Percentiles rank a stretch among this genome's conserved stretches.
These are phyloP conservation scores for Oxytropis ochrocephala DNA, from an alignment of 306 rosid species.

Conservation along the genomic window DNA sequence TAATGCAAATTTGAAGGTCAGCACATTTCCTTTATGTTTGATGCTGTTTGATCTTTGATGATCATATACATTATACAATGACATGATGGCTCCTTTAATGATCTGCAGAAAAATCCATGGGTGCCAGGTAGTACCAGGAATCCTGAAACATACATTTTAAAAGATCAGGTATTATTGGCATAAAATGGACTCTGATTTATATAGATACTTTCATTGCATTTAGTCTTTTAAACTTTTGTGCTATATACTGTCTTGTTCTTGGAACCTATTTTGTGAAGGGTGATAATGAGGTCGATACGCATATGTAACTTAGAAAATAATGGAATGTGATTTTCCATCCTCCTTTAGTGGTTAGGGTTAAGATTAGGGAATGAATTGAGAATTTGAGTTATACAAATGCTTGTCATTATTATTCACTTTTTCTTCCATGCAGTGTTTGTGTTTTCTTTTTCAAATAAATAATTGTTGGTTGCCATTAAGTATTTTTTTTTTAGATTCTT, in stretches of 20 bases:
- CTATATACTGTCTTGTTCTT: neutral
- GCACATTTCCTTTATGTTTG: conserved; percentile 13
- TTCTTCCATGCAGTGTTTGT: neutral
- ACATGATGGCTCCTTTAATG: neutral
- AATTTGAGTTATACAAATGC: neutral
- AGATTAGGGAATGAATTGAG: neutral
- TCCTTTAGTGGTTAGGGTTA: neutral
- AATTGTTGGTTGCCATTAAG: neutral
- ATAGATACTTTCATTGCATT: neutral
- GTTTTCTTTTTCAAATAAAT: no score
- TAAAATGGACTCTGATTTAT: neutral
- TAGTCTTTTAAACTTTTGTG: neutral
- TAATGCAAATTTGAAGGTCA: conserved; percentile 55
- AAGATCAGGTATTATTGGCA: conserved; percentile 44
- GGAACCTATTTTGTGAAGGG: neutral
- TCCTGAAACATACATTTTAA: conserved; percentile 68
- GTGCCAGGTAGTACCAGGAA: conserved; percentile 75
- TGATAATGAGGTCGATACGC: neutral
- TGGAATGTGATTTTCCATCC: neutral
- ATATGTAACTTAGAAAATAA: neutral
- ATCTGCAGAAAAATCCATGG: conserved; percentile 55
- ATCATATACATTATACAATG: neutral
- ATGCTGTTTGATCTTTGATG: conserved; percentile 14
- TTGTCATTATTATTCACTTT: neutral
- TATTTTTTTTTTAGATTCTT: neutral